Evolutionary conservation across 164 flowering plant genomes (phyloP).

Genomic region (Chloranthus sessilifolius): DNA sequence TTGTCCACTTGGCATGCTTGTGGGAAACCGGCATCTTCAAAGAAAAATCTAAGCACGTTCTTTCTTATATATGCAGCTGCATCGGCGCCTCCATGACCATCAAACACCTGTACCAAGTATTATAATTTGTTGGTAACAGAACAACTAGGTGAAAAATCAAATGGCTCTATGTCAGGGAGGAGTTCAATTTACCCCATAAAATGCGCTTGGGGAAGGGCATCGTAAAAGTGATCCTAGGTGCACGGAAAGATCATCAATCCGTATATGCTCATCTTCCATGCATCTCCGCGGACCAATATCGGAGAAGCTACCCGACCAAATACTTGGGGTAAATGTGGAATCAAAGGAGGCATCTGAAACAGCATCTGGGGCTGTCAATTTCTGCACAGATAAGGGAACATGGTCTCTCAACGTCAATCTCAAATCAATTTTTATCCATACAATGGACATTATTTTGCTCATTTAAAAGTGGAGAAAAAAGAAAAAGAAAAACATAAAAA

Average conservation of each 20-base stretch:
- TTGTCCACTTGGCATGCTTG: slow-evolving; percentile 42
- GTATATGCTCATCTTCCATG: slow-evolving; percentile 84
- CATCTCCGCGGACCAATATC: slow-evolving; percentile 56
- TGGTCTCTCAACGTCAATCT: no score
- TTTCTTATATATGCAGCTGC: slow-evolving; percentile 74
- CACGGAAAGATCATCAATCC: slow-evolving; percentile 62
- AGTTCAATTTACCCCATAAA: slow-evolving; percentile 71
- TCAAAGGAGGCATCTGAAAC: slow-evolving; percentile 27
- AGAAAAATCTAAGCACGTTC: slow-evolving; percentile 56
- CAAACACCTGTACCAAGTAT: slow-evolving; percentile 54
- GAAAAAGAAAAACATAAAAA: no score
- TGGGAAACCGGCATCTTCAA: slow-evolving; percentile 65
- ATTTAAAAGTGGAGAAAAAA: no score
- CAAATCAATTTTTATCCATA: no score
- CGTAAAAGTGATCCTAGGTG: slow-evolving; percentile 41
- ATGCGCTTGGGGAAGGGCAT: slow-evolving; percentile 56
- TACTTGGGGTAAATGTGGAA: slow-evolving; percentile 42
- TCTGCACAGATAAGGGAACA: no score
- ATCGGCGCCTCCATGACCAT: slow-evolving; percentile 96
- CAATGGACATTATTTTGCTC: no score
- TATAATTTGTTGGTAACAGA: background rate
- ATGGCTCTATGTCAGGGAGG: background rate
- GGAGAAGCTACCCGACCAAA: slow-evolving; percentile 77
- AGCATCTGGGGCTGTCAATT: slow-evolving; percentile 27
- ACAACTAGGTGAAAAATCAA: background rate